Evolutionary conservation across 495 filamentous ascomycete species (phyloP).

Genomic region (Immersiella caudata): DNA sequence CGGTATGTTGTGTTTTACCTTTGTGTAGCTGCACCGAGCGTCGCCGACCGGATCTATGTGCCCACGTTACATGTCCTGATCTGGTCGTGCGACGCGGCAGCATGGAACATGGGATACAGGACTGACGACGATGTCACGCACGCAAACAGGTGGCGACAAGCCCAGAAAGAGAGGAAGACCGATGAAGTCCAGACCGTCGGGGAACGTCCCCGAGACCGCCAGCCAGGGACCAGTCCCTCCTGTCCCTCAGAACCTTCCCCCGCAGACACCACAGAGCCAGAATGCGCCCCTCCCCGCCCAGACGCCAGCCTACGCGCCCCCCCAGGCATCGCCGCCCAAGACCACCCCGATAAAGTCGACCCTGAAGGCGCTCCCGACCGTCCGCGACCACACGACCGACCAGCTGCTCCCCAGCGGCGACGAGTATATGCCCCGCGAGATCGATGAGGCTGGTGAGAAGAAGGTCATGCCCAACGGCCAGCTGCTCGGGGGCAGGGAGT

Average conservation of each 20-base stretch:
- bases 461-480: slow-evolving; percentile 87
- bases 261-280: slow-evolving; percentile 82
- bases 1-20: slow-evolving; percentile 65
- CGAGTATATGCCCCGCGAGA: slow-evolving; percentile 94
- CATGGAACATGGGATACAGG: slow-evolving; percentile 29
- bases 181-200: slow-evolving; percentile 62
- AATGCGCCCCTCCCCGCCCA: slow-evolving; percentile 67
- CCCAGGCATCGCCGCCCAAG: slow-evolving; percentile 78
- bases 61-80: slow-evolving; percentile 36
- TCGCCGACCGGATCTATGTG: slow-evolving; percentile 22
- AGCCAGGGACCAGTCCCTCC: slow-evolving; percentile 57
- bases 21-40: slow-evolving; percentile 38
- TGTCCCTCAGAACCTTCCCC: slow-evolving; percentile 52
- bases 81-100: slow-evolving; percentile 41
- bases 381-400: slow-evolving; percentile 96
- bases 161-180: slow-evolving; percentile 86
- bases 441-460: slow-evolving; percentile 88
- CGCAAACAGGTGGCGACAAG: slow-evolving; percentile 56
- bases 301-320: slow-evolving; percentile 53
- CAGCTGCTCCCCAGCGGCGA: slow-evolving; percentile 90
- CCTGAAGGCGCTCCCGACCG: slow-evolving; percentile 93
- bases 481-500: slow-evolving; percentile 79
- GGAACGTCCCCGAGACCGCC: slow-evolving; percentile 50
- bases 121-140: slow-evolving; percentile 42
- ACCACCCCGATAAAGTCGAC: slow-evolving; percentile 86